Base-by-base conservation (phyloP, 2,329 filamentous ascomycete genomes). In the Coniochaeta sp. region DNA sequence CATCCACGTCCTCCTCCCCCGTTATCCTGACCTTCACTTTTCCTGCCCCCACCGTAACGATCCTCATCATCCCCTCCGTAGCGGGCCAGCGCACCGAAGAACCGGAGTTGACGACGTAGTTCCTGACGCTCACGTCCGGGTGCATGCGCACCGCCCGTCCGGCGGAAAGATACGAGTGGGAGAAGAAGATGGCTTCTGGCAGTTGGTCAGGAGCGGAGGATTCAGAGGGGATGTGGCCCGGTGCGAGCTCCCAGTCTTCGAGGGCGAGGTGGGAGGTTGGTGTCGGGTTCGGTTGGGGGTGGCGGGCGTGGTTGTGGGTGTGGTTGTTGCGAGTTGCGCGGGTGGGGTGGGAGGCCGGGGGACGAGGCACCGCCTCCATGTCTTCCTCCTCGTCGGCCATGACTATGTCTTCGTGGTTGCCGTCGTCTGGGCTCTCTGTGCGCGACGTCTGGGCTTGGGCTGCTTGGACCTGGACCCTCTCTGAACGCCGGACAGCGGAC, bases 181-280 rank as follows among this genome's bases (percentile, higher is more conserved):
- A 69, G 50, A 62, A 67, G n/a, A 65, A 66, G 14, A 65, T 57
- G 45, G 60, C 26, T 30, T 49, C 28, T 14, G 47, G 27, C 18
- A 14, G 28, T 63, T 65, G 48, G 6, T 24, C 7, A 33, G 50
- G 14, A 18, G n/a, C 10, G 10, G 38, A 8, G 22, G 6, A 8
- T 12, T n/a, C 6, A 18, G 2, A 28, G 42, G 54, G 55, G 26
- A 68, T 55, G 3, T 63, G 59, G 4, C 67, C 67, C 0, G 67
- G 67, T 1, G 65, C 66, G 1, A 69, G 28, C 50, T 69, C 66
- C 67, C 67, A 69, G 10, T 63, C 60, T 50, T 69, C 66, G 65
- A 68, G 67, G 49, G 67, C 64, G 9, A 68, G 57, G 3, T 56
- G 38, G 1, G 60, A 56, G 4, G 52, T 50, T 3, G 52, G 47